These are phyloP conservation scores for Zostera marina DNA, from an alignment of 116 monocot genomes.

Conservation along the genomic window DNA sequence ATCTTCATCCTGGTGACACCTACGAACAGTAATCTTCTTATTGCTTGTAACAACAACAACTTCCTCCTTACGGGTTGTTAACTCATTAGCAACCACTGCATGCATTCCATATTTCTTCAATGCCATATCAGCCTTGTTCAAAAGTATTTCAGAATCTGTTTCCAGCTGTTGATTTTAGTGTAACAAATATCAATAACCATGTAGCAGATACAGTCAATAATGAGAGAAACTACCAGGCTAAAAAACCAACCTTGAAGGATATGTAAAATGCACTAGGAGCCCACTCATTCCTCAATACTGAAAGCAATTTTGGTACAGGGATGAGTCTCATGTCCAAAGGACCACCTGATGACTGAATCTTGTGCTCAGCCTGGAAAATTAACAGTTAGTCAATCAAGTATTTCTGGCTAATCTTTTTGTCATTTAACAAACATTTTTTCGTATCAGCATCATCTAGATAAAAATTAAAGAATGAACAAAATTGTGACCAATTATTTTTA, in stretches of 20 bases:
- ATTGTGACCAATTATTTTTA: too few species aligned
- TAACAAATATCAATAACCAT: background rate
- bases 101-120: slow-evolving; percentile 59
- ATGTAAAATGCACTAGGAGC: slow-evolving; percentile 67
- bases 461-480: too few species aligned
- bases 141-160: slow-evolving; percentile 77
- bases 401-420: too few species aligned
- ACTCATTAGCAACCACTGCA: slow-evolving; percentile 75
- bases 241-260: slow-evolving; percentile 74
- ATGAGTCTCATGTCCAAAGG: slow-evolving; percentile 78
- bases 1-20: slow-evolving; percentile 20
- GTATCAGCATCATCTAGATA: too few species aligned
- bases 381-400: background rate
- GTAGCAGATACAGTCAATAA: background rate
- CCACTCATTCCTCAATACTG: slow-evolving; percentile 62
- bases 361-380: slow-evolving; percentile 57
- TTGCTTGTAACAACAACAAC: slow-evolving; percentile 44
- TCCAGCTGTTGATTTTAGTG: slow-evolving; percentile 39
- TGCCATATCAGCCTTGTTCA: slow-evolving; percentile 65
- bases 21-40: slow-evolving; percentile 24
- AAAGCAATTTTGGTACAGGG: slow-evolving; percentile 91
- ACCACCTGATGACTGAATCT: slow-evolving; percentile 78
- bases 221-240: background rate
- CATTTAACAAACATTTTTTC: too few species aligned
- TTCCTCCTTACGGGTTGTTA: slow-evolving; percentile 69